Conservation (phyloP, 2,329 filamentous ascomycete species). For the Magnaporthiopsis rhizophila region DNA sequence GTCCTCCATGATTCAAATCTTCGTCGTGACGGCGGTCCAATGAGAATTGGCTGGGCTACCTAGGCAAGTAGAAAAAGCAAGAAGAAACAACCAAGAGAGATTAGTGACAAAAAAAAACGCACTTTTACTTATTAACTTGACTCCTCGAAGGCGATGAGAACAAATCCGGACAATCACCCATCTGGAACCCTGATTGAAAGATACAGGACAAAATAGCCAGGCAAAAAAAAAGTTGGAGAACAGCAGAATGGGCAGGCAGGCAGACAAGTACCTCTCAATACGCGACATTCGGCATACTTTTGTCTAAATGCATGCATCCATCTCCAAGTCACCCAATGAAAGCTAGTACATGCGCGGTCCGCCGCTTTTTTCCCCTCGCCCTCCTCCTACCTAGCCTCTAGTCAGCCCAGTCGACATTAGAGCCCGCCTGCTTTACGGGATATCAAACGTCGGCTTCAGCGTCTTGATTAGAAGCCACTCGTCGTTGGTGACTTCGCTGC, state of each 20-base stretch:
- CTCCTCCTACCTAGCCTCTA: conserved; percentile 4
- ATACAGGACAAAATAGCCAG: background rate
- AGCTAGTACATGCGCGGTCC: background rate
- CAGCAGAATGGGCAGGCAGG: background rate
- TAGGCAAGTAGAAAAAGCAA: too few relatives aligned
- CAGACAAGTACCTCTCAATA: background rate
- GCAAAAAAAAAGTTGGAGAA: background rate
- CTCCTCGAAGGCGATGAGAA: too few relatives aligned
- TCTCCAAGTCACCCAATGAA: background rate
- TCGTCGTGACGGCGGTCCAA: too few relatives aligned
- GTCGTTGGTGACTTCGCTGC: conserved; percentile 77
- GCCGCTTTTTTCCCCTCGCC: conserved; percentile 8
- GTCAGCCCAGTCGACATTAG: background rate
- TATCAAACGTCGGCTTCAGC: conserved; percentile 90
- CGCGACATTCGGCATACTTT: background rate
- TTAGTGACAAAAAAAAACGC: background rate
- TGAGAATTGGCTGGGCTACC: too few relatives aligned
- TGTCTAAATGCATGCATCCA: background rate
- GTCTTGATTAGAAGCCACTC: conserved; percentile 95
- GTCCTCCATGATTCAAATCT: too few relatives aligned
- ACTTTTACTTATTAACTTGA: background rate
- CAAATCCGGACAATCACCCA: too few relatives aligned
- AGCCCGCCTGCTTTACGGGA: conserved; percentile 41
- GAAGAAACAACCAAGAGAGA: background rate
- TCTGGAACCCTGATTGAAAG: too few relatives aligned